Evolutionary conservation across 1,284 basidiomycete genomes (phyloP).

Genomic region (Polyporus tsugae): DNA sequence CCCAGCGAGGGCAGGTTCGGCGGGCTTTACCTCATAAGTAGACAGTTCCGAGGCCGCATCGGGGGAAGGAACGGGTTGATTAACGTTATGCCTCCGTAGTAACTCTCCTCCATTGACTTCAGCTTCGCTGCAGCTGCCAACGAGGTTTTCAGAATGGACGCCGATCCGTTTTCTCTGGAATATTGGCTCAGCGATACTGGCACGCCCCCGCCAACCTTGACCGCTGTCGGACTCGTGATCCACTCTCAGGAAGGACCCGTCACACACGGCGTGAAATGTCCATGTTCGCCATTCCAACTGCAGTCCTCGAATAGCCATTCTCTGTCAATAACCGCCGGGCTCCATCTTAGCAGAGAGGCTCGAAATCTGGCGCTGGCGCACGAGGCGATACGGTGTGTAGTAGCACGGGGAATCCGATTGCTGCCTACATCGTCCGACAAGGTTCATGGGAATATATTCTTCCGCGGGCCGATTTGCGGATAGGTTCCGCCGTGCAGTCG

Average conservation of each 20-base stretch:
- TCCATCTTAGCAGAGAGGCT: neutral
- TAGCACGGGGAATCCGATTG: neutral
- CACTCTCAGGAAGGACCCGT: neutral
- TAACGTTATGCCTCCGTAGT: neutral
- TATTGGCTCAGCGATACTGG: neutral
- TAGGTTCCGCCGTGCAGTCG: neutral
- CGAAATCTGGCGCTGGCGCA: neutral
- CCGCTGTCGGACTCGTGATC: neutral
- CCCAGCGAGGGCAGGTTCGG: neutral
- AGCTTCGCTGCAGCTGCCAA: neutral
- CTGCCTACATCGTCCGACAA: neutral
- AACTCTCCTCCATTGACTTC: neutral
- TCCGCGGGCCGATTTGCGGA: neutral
- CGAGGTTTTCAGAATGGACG: neutral
- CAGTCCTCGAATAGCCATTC: neutral
- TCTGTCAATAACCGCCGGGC: too few species aligned
- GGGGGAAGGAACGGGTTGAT: neutral
- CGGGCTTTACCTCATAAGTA: neutral
- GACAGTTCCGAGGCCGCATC: neutral
- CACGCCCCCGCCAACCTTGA: neutral
- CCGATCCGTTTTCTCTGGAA: neutral
- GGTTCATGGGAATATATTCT: neutral
- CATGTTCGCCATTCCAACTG: neutral
- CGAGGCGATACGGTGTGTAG: neutral
- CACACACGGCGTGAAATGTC: neutral